Conservation (phyloP, 176 grass and related monocot genomes). For the Phragmites australis region DNA sequence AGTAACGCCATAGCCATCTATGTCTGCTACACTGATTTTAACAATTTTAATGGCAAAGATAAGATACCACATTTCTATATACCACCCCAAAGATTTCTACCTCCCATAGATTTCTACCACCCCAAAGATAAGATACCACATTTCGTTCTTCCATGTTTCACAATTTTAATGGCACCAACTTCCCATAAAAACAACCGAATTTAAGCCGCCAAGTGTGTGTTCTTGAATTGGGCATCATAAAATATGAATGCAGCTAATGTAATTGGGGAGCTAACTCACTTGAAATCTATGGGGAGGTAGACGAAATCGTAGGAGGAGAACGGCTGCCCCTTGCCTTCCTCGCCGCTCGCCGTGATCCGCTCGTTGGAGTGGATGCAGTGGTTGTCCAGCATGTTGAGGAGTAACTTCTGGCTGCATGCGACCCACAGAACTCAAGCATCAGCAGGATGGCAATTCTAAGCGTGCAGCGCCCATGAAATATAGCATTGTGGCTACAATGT, state of each 20-base stretch:
- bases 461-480: constrained; percentile 47
- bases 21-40: neutral
- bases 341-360: constrained; percentile 47
- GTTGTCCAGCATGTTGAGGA: constrained; percentile 94
- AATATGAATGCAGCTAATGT: constrained; percentile 47
- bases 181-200: neutral
- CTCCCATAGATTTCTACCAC: no score
- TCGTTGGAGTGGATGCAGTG: constrained; percentile 94
- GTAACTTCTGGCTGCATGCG: constrained; percentile 89
- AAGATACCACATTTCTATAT: no score
- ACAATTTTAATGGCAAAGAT: no score
- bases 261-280: constrained; percentile 54
- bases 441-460: constrained; percentile 28
- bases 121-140: no score
- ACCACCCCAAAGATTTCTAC: no score
- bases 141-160: neutral
- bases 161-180: neutral
- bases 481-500: constrained; percentile 17
- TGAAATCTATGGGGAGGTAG: constrained; percentile 99
- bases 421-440: constrained; percentile 23
- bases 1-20: constrained; percentile 38
- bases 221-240: constrained; percentile 43
- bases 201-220: neutral
- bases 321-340: constrained; percentile 43
- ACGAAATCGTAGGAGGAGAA: constrained; percentile 94